phyloP scores from a whole-genome alignment of 1,139 yeast species.

The Yamadazyma jaroonii region DNA sequence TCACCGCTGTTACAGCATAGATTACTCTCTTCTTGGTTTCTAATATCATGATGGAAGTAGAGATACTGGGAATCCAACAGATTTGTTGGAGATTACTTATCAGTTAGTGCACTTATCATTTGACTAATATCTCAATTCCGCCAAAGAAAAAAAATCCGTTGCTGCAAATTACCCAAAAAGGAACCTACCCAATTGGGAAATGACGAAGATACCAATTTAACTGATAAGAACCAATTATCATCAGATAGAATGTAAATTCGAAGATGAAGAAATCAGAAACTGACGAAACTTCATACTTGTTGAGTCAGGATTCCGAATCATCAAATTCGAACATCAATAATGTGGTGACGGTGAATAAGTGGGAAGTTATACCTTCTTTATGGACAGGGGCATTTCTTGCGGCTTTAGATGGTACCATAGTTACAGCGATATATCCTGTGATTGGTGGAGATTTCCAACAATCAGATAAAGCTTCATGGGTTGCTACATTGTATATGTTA shows the following conservation, averaged over 20 bases:
- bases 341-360: conserved; percentile 2
- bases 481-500: conserved; percentile 25
- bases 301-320: neutral
- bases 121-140: too few relatives aligned
- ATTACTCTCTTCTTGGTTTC: too few relatives aligned
- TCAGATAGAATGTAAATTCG: neutral
- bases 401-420: conserved; percentile 27
- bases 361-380: conserved; percentile 7
- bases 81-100: too few relatives aligned
- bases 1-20: too few relatives aligned
- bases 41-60: too few relatives aligned
- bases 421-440: conserved; percentile 22
- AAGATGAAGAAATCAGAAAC: neutral
- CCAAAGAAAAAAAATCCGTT: too few relatives aligned
- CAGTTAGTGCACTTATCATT: too few relatives aligned
- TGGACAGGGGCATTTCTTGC: conserved; percentile 16
- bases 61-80: too few relatives aligned
- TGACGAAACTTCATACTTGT: neutral
- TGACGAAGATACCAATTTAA: neutral
- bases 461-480: conserved; percentile 25
- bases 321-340: neutral
- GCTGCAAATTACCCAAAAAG: neutral
- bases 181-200: neutral
- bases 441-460: conserved; percentile 26
- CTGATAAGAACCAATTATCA: neutral